Evolutionary conservation across 179 eudicot genomes (phyloP), one percentile per base, ranked within the genome.

Genomic region (Vitellaria paradoxa): DNA sequence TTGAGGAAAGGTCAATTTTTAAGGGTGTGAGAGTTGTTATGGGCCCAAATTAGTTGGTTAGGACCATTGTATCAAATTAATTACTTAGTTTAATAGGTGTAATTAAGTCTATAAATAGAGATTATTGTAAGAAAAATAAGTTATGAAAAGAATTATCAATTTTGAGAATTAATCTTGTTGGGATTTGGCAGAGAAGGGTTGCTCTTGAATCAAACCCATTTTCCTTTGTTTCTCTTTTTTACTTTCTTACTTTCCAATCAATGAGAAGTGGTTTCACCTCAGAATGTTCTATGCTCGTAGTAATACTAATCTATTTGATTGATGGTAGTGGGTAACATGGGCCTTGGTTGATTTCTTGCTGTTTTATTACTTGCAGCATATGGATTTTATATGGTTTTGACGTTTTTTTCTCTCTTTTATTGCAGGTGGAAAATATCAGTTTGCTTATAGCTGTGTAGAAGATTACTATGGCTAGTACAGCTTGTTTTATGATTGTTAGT

Each of bases 401-500:
- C 11, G 0, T 14, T 68, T 56, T 23, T 12, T 20, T 68, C 37
- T 26, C 13, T 67, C 17, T 62, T 78, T 20, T 62, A 26, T 46
- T 61, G 37, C 63, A 65, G 60, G 59, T 10, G 7, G 53, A 23
- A 70, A 21, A 20, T 12, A 3, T 65, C 21, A 49, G 57, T 30
- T 26, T 23, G 0, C 13, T 9, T 23, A 65, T 64, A 18, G 12
- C 59, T 24, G 0, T 15, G 45, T 50, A 14, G 63, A 40, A 10
- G 23, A 26, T 49, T 60, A 13, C 18, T 55, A 92, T 92, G 97
- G 91, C 94, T 40, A 87, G 89, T 72, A 92, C 96, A 12, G 97
- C 97, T 15, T 94, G 98, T 77, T 94, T 94, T 72, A 91, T 94
- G 96, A 94, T 94, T 45, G 91, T 94, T 24, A 94, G 98, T 83